Conservation (phyloP, 169 alveolate genomes). For the Eimeria falciformis region DNA sequence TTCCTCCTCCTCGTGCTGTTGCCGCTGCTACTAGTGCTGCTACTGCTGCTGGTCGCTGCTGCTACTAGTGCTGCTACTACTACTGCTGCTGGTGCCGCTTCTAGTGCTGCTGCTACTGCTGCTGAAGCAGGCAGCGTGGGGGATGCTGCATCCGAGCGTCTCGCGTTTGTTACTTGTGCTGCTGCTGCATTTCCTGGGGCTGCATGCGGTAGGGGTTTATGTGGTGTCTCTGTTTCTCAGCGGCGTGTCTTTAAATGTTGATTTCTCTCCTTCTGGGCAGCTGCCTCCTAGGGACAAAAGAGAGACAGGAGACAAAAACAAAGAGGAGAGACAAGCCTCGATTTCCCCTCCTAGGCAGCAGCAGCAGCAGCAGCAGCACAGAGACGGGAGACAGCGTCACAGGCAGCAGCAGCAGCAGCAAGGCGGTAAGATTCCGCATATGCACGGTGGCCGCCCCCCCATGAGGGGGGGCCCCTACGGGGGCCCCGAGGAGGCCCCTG, state of each 20-base stretch:
- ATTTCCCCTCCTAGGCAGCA: not conserved
- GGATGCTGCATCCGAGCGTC: not conserved
- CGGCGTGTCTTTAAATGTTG: conserved; percentile 68
- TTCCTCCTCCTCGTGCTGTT: conserved; percentile 12
- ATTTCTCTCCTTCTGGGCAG: conserved; percentile 67
- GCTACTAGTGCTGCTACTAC: conserved; percentile 3
- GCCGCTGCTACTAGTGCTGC: conserved; percentile 27
- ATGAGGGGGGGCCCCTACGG: not conserved
- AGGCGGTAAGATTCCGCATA: not conserved
- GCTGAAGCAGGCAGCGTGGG: not conserved
- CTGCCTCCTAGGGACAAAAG: not conserved
- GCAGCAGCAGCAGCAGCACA: conserved; percentile 50
- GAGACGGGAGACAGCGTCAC: not conserved
- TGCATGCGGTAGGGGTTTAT: not conserved
- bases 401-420: conserved; percentile 26
- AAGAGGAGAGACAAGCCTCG: not conserved
- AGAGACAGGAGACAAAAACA: not conserved
- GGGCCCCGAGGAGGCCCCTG: conserved; percentile 17
- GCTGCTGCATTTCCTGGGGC: not conserved
- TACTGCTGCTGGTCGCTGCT: not conserved
- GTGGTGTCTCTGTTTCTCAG: not conserved
- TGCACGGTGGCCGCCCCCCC: not conserved
- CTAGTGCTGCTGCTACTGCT: not conserved
- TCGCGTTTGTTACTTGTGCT: not conserved
- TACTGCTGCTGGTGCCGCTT: not conserved